A percentile compares a stretch with the other conserved stretches of the same genome.
These are phyloP conservation scores for Triticum timopheevii DNA, from an alignment of 176 grass and related monocot species.

Conservation along the genomic window DNA sequence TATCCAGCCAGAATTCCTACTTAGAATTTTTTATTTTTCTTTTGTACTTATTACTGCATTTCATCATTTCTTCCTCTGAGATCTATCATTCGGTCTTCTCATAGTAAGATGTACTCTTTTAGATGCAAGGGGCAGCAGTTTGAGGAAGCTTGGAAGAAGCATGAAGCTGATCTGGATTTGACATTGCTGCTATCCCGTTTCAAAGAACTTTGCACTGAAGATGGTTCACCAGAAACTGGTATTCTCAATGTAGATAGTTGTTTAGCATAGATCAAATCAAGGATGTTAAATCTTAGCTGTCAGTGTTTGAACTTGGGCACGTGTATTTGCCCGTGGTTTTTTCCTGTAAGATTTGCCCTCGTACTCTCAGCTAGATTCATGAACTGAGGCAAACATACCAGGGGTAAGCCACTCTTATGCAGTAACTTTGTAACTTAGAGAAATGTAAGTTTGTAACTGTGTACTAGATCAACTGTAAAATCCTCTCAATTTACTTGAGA, in stretches of 20 bases:
- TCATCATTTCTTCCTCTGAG: neutral
- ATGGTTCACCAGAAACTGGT: no score
- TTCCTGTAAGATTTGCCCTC: neutral
- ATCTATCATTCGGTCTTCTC: neutral
- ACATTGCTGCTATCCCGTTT: conserved; percentile 57
- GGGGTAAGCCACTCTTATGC: neutral
- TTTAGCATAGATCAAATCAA: neutral
- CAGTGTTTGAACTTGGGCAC: neutral
- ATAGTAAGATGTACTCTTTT: conserved; percentile 8
- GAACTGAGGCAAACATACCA: neutral
- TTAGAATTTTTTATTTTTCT: neutral
- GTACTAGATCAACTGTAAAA: no score
- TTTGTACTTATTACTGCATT: neutral
- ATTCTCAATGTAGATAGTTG: conserved; percentile 15
- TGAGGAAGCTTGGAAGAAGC: conserved; percentile 79
- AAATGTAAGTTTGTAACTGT: no score
- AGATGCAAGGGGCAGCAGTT: conserved; percentile 81
- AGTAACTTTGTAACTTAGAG: neutral
- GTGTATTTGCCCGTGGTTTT: neutral
- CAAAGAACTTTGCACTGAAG: conserved; percentile 32
- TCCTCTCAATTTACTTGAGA: no score
- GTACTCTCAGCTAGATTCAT: neutral
- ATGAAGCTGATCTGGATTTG: conserved; percentile 69
- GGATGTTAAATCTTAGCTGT: neutral
- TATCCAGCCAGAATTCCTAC: neutral